Conservation (phyloP, 768 basidiomycete genomes). For the Calocybe cyanea region DNA sequence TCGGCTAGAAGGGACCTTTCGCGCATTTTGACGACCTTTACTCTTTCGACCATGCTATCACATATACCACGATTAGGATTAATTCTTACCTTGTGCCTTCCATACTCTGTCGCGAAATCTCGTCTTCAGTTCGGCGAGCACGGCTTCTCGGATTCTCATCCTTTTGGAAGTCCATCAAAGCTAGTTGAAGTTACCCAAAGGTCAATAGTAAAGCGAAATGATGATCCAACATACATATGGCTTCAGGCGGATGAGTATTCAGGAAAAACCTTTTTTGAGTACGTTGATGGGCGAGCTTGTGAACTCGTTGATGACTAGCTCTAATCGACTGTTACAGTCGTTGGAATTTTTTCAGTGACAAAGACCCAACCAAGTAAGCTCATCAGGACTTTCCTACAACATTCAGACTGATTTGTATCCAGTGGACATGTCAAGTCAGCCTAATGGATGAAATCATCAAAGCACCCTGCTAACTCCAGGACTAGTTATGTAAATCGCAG, state of each 20-base stretch:
- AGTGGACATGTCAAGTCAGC: conserved; percentile 73
- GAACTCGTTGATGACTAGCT: not conserved
- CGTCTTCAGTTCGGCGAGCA: conserved; percentile 9
- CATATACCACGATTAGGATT: conserved; percentile 2
- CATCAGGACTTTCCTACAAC: conserved; percentile 7
- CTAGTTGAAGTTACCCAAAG: not conserved
- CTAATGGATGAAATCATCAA: not conserved
- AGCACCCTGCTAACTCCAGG: conserved; percentile 10
- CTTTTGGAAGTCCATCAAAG: no score
- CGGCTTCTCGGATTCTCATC: no score
- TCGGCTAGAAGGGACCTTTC: conserved; percentile 3
- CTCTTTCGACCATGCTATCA: conserved; percentile 5
- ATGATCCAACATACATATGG: conserved; percentile 60
- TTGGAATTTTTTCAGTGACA: conserved; percentile 54
- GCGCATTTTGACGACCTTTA: conserved; percentile 1
- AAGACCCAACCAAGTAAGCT: conserved; percentile 68
- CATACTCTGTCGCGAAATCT: conserved; percentile 5
- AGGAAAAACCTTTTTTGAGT: conserved; percentile 72
- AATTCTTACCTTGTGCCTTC: conserved; percentile 4
- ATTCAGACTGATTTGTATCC: conserved; percentile 15
- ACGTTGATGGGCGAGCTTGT: conserved; percentile 16
- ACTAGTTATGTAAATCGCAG: conserved; percentile 57
- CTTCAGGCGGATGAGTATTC: conserved; percentile 63
- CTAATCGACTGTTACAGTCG: conserved; percentile 31
- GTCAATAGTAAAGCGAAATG: conserved; percentile 18